phyloP scores from a whole-genome alignment of 1,139 yeast species.

The Blastobotrys aristatus region DNA sequence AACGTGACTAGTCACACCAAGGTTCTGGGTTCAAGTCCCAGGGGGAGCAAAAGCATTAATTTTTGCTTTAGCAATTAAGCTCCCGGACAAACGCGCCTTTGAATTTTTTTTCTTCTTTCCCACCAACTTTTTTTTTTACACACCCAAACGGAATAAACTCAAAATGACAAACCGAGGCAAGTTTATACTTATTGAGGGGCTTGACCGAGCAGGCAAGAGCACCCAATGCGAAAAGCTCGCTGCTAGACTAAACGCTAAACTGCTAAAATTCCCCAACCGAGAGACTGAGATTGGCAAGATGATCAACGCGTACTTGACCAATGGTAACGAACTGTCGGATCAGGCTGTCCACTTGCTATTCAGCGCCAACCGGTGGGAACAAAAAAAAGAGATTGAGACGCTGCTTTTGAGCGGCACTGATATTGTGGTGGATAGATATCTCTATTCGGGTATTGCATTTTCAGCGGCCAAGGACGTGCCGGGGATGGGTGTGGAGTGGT shows the following conservation, averaged over 20 bases:
- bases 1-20: constrained; percentile 1
- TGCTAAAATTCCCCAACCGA: constrained; percentile 82
- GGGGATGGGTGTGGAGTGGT: constrained; percentile 66
- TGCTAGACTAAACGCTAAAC: constrained; percentile 40
- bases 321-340: constrained; percentile 40
- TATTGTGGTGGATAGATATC: constrained; percentile 78
- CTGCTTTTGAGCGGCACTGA: constrained; percentile 49
- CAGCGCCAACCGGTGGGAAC: constrained; percentile 94
- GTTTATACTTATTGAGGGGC: constrained; percentile 81
- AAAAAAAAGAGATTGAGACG: constrained; percentile 44
- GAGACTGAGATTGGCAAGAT: constrained; percentile 74
- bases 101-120: neutral
- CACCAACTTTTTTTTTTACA: neutral
- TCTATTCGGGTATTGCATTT: constrained; percentile 90
- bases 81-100: neutral
- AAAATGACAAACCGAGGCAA: constrained; percentile 48
- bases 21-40: constrained; percentile 7
- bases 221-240: constrained; percentile 65
- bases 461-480: constrained; percentile 63
- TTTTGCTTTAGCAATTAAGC: neutral
- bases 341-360: constrained; percentile 83
- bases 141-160: neutral
- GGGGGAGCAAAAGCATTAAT: constrained; percentile 3
- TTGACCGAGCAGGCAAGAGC: constrained; percentile 92
- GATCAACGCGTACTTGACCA: constrained; percentile 65